These are phyloP conservation scores for Cucumis hystrix DNA, from an alignment of 306 rosid genomes.

Conservation along the genomic window DNA sequence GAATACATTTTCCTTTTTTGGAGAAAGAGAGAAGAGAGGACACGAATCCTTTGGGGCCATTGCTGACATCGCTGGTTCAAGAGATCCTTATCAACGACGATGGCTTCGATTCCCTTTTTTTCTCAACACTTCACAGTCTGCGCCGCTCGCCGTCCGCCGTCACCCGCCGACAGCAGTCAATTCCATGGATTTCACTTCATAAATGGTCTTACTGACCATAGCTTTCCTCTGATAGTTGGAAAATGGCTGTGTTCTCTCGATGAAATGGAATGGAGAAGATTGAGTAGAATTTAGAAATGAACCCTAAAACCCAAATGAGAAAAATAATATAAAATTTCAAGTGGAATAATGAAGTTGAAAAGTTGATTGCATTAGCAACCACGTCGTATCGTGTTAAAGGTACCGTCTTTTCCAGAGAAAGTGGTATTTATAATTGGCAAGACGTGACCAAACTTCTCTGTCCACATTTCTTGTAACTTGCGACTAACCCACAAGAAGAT, in stretches of 20 bases:
- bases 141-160: background rate
- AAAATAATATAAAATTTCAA: background rate
- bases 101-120: background rate
- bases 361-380: constrained; percentile 4
- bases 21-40: background rate
- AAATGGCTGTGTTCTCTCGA: background rate
- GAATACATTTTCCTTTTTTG: background rate
- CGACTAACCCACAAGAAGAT: constrained; percentile 6
- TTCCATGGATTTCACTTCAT: background rate
- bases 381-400: constrained; percentile 2
- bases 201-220: background rate
- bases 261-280: background rate
- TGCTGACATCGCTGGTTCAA: background rate
- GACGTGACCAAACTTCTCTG: constrained; percentile 15
- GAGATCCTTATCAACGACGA: background rate
- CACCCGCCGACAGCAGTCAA: background rate
- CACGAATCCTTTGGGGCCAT: background rate
- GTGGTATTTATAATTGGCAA: background rate
- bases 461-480: constrained; percentile 53
- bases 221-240: background rate
- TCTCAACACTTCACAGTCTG: background rate
- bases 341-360: background rate
- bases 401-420: constrained; percentile 1
- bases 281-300: background rate
- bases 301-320: background rate